Percentiles rank a stretch among this genome's conserved stretches.
phyloP scores from a whole-genome alignment of 2,329 filamentous ascomycete genomes.

The Penicillium brasilianum region DNA sequence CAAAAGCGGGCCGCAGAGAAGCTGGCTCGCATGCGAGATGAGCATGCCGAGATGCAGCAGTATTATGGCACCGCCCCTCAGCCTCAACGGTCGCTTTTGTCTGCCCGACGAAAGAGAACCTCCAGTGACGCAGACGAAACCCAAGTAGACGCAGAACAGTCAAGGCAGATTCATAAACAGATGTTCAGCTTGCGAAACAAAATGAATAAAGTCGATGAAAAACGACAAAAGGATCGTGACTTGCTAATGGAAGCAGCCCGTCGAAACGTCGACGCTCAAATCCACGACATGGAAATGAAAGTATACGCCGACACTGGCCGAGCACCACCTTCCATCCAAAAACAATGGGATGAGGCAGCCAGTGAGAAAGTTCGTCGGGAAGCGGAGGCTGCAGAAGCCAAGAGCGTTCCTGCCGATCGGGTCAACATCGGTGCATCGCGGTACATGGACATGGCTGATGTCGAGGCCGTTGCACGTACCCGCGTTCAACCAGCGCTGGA shows the following conservation, averaged over 20 bases:
- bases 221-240: slow-evolving; percentile 72
- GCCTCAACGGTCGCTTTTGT: slow-evolving; percentile 54
- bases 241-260: slow-evolving; percentile 78
- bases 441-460: slow-evolving; percentile 76
- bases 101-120: slow-evolving; percentile 65
- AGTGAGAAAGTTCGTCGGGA: slow-evolving; percentile 69
- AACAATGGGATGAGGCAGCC: slow-evolving; percentile 80
- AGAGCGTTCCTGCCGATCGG: slow-evolving; percentile 60
- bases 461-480: slow-evolving; percentile 77
- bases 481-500: slow-evolving; percentile 83
- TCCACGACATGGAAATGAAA: slow-evolving; percentile 81
- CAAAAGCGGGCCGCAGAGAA: slow-evolving; percentile 85
- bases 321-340: slow-evolving; percentile 69
- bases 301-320: slow-evolving; percentile 78
- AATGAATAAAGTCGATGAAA: slow-evolving; percentile 39
- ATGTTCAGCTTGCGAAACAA: slow-evolving; percentile 82
- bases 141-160: slow-evolving; percentile 69
- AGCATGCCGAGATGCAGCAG: slow-evolving; percentile 70
- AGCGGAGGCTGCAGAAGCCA: slow-evolving; percentile 65
- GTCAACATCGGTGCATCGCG: slow-evolving; percentile 78
- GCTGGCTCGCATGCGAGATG: slow-evolving; percentile 77
- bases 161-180: slow-evolving; percentile 74
- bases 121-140: slow-evolving; percentile 68
- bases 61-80: slow-evolving; percentile 71
- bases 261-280: slow-evolving; percentile 78